Evolutionary conservation across 345 rosid species (phyloP).

Genomic region (Salix exigua): DNA sequence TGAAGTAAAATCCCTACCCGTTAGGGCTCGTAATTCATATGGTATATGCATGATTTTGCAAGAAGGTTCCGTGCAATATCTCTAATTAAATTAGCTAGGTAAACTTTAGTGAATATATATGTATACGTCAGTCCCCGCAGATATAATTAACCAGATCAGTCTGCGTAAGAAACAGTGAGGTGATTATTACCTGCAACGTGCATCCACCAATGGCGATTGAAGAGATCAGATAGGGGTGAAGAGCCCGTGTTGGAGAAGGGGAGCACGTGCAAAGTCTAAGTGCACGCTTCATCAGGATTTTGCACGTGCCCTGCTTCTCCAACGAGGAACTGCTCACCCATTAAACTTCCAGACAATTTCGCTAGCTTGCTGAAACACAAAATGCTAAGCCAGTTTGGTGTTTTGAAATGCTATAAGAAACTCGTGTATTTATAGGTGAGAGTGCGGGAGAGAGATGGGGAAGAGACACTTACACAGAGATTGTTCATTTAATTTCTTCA

Average conservation of each 20-base stretch:
- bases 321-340: constrained; percentile 61
- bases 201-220: neutral
- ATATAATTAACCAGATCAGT: too few species aligned
- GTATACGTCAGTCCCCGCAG: too few species aligned
- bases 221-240: constrained; percentile 24
- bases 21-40: too few species aligned
- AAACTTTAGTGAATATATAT: too few species aligned
- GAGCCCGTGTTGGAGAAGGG: constrained; percentile 86
- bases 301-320: constrained; percentile 99
- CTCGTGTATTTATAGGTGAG: constrained; percentile 39
- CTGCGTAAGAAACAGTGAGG: neutral
- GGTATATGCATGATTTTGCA: too few species aligned
- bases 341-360: neutral
- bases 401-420: constrained; percentile 1
- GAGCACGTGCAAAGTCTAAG: constrained; percentile 73
- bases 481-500: neutral
- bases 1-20: too few species aligned
- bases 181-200: neutral
- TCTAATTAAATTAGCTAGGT: too few species aligned
- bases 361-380: too few species aligned
- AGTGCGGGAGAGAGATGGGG: neutral
- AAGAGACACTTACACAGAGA: neutral
- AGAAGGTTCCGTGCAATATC: too few species aligned
- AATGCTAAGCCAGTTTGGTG: neutral
- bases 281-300: neutral